Conservation (phyloP, 306 rosid species). For the Pterocarpus santalinus region DNA sequence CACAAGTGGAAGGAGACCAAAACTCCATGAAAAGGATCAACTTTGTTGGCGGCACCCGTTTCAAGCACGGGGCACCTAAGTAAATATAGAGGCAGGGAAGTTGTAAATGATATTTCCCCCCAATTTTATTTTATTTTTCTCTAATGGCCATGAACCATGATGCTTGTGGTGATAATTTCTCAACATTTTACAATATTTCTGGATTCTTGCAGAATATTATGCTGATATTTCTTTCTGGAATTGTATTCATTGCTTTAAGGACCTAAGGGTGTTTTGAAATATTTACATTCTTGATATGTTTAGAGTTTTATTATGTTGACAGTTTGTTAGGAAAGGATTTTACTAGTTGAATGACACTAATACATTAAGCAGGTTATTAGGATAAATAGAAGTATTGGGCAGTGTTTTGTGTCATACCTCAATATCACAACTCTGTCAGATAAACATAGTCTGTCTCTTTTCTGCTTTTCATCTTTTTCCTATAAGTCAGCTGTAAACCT, state of each 20-base stretch:
- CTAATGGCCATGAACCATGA: not conserved
- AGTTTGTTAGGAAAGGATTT: not conserved
- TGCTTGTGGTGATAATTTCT: constrained; percentile 9
- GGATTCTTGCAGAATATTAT: not conserved
- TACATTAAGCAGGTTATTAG: too few relatives aligned
- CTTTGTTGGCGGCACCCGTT: constrained; percentile 66
- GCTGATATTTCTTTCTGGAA: not conserved
- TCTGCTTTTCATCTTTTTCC: not conserved
- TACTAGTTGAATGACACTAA: too few relatives aligned
- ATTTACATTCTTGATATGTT: not conserved
- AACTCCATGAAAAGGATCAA: too few relatives aligned
- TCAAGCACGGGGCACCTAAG: constrained; percentile 70
- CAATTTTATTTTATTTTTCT: not conserved
- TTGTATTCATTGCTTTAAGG: not conserved
- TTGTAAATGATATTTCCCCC: not conserved
- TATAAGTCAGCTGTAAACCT: not conserved
- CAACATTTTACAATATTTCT: not conserved
- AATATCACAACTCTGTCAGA: not conserved
- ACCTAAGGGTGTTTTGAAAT: not conserved
- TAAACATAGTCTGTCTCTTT: not conserved
- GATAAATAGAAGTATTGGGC: not conserved
- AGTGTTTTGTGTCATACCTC: not conserved
- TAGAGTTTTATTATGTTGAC: not conserved
- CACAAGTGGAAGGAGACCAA: not conserved
- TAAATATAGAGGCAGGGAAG: constrained; percentile 58